Base-by-base conservation (phyloP, 352 stramenopile genomes). In the Blastocystis sp. region DNA sequence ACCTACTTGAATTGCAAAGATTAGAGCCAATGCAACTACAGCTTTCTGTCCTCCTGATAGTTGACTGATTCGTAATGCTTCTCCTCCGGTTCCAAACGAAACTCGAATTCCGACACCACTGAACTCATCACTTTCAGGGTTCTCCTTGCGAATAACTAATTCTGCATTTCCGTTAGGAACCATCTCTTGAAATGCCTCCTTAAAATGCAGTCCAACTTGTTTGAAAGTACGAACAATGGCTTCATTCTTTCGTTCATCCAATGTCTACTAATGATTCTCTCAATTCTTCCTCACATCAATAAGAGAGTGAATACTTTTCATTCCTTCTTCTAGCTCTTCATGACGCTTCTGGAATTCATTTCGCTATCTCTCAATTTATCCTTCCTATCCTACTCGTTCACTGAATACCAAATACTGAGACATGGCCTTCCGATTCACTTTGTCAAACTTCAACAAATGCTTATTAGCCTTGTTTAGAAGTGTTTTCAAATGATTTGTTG, bases 391-490 rank as follows among this genome's bases (percentile, higher is more conserved):
- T 42, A 81, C 71, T 2, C 56, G 95, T 75, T 99, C 95, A 67
- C 92, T 96, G 89, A 99, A 99, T 88, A 93, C 98, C 49, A 98
- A 92, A 88, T 97, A 99, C 89, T 99, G 97, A 89, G 99, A 95
- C 61, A 98, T 93, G 0, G 97, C 97, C 90, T 99, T 99, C 88
- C 98, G 98, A 92, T 99, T 99, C 42, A 99, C 96, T 88, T 99
- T 95, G 78, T 91, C 95, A 89, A 97, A 99, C 80, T 96, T 95
- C 88, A 98, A 97, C 57, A 99, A 90, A 73, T 97, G 94, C 49
- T 97, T 95, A 78, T 96, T 98, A 88, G 94, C 93, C 29, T 92
- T 92, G 58, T 97, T 95, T 88, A 98, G 93, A 67, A 94, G 90
- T 74, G 94, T 95, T 88, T 98, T 96, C 43, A 99, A 92, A 0